Evolutionary conservation across 2,329 filamentous ascomycete species (phyloP).

Genomic region (Cytospora mali): DNA sequence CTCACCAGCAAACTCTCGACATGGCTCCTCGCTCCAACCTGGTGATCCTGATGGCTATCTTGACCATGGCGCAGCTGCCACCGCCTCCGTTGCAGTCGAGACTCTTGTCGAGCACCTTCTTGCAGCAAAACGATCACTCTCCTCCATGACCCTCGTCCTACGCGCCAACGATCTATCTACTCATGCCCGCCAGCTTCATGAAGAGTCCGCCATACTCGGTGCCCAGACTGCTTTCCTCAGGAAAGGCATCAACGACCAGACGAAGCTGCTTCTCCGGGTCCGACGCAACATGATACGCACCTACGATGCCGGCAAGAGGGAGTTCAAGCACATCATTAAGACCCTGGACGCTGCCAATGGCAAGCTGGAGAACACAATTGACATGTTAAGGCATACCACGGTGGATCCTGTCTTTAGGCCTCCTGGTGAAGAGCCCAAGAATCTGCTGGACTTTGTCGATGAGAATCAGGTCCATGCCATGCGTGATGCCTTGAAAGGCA

Average conservation of each 20-base stretch:
- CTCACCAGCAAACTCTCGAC: slow-evolving; percentile 19
- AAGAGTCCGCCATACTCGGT: slow-evolving; percentile 74
- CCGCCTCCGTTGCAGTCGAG: slow-evolving; percentile 61
- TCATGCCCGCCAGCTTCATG: slow-evolving; percentile 71
- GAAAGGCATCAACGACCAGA: slow-evolving; percentile 61
- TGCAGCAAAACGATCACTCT: slow-evolving; percentile 83
- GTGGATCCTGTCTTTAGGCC: slow-evolving; percentile 68
- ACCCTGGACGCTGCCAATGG: slow-evolving; percentile 68
- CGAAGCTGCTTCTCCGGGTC: slow-evolving; percentile 53
- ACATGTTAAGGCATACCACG: slow-evolving; percentile 62
- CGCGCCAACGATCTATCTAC: slow-evolving; percentile 86
- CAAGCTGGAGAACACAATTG: slow-evolving; percentile 67
- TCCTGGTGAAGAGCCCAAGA: slow-evolving; percentile 59
- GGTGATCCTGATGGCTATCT: not conserved
- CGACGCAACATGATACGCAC: slow-evolving; percentile 55
- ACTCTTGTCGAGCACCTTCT: slow-evolving; percentile 82
- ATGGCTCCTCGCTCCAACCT: slow-evolving; percentile 14
- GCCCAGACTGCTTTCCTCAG: slow-evolving; percentile 71
- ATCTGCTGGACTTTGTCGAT: slow-evolving; percentile 75
- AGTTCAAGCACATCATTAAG: slow-evolving; percentile 64
- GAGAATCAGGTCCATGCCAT: slow-evolving; percentile 69
- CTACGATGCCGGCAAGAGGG: slow-evolving; percentile 59
- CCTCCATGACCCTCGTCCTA: slow-evolving; percentile 79
- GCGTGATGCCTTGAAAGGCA: slow-evolving; percentile 67
- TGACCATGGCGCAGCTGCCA: slow-evolving; percentile 38